Base-by-base conservation (phyloP, 2,329 filamentous ascomycete species). In the Nigrograna mackinnonii region DNA sequence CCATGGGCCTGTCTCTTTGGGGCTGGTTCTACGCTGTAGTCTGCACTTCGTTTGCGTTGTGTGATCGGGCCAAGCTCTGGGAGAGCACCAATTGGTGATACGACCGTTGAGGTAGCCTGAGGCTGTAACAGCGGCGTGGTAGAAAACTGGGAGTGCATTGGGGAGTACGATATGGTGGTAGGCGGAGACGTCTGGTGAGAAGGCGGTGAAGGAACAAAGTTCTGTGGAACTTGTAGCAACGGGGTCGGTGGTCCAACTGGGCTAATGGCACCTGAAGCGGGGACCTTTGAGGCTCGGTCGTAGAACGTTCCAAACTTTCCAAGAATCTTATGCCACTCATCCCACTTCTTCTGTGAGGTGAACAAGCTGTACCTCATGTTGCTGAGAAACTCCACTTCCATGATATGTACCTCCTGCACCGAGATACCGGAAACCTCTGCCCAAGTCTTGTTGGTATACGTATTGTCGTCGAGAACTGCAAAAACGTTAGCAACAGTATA, bases 391-490 rank as follows among this genome's bases (percentile, higher is more conserved):
- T 99, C 94, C n/a, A 99, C 94, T 68, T 99, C 94, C 94, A 99
- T 99, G 33, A 96, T 87, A 66, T 99, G 94, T 38, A 99, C 96
- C 69, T 99, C 94, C 47, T 87, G 84, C 11, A 97, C 92, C 2
- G 89, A 85, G 47, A 99, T 96, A 33, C 89, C 88, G 1, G 94
- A 97, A 9, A 99, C 94, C 60, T 99, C 94, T 2, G 92, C 94
- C 94, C 94, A 99, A 0, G 94, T 99, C 76, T 97, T 96, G 75
- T 99, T 99, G 26, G 94, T 97, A 71, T 99, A 99, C 0, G 94
- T 97, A 68, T 97, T 99, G 69, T 99, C 94, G 64, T 99, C 94
- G 58, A 99, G 75, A 66, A 97, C 86, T 89, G 40, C 37, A 28
- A 37, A 37, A 45, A n/a, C n/a, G n/a, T 28, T 28, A 28, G 24